These are phyloP conservation scores for Babesia bigemina DNA, from an alignment of 169 alveolate genomes.

Conservation along the genomic window DNA sequence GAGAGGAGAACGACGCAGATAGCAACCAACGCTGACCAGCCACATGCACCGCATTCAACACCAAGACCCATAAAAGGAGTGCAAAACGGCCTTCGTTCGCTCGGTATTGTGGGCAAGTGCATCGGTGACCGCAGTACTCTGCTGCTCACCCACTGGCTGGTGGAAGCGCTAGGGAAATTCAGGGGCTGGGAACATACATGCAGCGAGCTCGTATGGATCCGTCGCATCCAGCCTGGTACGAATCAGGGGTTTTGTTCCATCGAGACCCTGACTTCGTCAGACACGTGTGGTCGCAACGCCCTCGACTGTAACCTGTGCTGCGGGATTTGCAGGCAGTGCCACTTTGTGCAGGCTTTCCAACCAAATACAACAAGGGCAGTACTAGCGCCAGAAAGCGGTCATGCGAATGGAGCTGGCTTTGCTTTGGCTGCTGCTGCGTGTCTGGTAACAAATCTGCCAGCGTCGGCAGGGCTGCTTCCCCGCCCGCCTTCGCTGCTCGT, in stretches of 20 bases:
- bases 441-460: background rate
- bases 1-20: background rate
- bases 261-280: slow-evolving; percentile 6
- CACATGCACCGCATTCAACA: no score
- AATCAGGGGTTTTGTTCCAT: background rate
- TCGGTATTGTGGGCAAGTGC: background rate
- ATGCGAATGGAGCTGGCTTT: background rate
- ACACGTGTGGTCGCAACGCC: background rate
- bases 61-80: background rate
- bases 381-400: background rate
- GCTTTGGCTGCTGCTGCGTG: slow-evolving; percentile 9
- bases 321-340: background rate
- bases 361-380: no score
- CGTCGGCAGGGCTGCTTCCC: background rate
- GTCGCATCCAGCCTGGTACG: background rate
- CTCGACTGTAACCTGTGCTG: background rate
- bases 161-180: background rate
- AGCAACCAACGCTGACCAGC: background rate
- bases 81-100: slow-evolving; percentile 2
- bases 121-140: background rate
- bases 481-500: background rate
- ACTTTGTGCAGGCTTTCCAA: background rate
- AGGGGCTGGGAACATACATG: background rate
- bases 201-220: background rate
- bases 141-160: background rate